Evolutionary conservation across 225 moss, liverwort and hornwort genomes (phyloP), one percentile per base, ranked within the genome.

Genomic region (Takakia lepidozioides): DNA sequence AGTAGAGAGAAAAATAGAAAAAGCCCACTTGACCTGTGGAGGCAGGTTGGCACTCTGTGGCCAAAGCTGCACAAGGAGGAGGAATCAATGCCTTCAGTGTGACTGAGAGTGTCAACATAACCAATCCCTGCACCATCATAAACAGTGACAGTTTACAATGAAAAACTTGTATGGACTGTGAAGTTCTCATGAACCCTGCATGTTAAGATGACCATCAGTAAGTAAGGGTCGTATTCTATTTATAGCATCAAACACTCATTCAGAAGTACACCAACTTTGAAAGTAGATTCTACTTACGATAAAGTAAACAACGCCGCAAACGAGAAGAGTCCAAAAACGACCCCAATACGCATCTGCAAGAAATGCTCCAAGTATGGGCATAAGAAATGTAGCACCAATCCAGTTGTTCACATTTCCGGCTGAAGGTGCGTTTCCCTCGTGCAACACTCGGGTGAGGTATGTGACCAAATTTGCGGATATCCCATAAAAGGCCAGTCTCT

Each of bases 331-430:
- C 72, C 60, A 69, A 24, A 77, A 78, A 3, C 82, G 73, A 18
- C 82, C 82, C 68, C 76, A 76, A 28, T 38, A 73, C 8, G 82
- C 66, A 47, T 82, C 82, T 0, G 78, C 77, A 29, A 82, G 57
- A 40, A 76, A 82, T 1, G 78, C 82, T 34, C 73, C 82, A 0
- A 82, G 32, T 1, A 82, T 50, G 29, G 82, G 76, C 0, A 64
- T 64, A 4, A 82, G 46, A 35, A 70, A 70, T 0, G 61, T 69
- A 0, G 73, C 60, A 3, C 82, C 82, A 5, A 73, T 73, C 73
- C 73, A 82, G 26, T 82, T 82, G 53, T 76, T 82, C 25, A 82
- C 77, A 50, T 70, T 82, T 3, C 21, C 58, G 1, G 82, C 77
- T 14, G 82, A 77, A 3, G 29, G 39, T n/a, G 59, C 82, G 1